Evolutionary conservation across 768 basidiomycete species (phyloP), one percentile per base, ranked within the genome.

Genomic region (Leccinum pellstonianum): DNA sequence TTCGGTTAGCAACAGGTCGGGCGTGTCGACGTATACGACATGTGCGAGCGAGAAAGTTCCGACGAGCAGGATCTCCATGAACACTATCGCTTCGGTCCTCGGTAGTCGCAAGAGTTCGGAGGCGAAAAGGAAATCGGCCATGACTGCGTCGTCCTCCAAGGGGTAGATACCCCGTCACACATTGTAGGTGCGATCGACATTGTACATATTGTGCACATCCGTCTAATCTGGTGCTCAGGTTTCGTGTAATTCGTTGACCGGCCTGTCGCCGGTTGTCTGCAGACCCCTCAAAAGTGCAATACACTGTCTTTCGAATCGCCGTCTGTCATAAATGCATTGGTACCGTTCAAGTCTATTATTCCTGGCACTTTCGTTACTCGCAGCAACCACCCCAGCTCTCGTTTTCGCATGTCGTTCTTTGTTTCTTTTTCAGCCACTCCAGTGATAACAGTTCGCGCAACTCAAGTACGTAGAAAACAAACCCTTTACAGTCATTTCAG

Each of bases 91-190:
- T 48, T 70, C 69, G 2, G 67, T 54, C 9, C 58, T 67, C 8
- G 68, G 68, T 31, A 60, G 64, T 57, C 69, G 70, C 56, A 70
- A 72, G 58, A 72, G 69, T 52, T 72, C 62, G 9, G 69, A 70
- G 9, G 37, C 61, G 51, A 70, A 61, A 58, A 70, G 69, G 55
- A 70, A 70, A 54, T 70, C 69, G 4, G 57, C 41, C 31, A 57
- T 47, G 56, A 70, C 62, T n/a, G 68, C 68, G 17, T 70, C 68
- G 1, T 66, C 69, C 31, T 72, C 62, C n/a, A 72, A 64, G 55
- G 62, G 61, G 49, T 70, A 70, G 55, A 19, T 50, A 14, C 15
- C 29, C 10, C 25, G 21, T 48, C 31, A 9, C 27, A 31, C 27
- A 35, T 35, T 35, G 12, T 29, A 58, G 56, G 67, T 69, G 54